Evolutionary conservation across 2,329 filamentous ascomycete genomes (phyloP).

Genomic region (Fusarium sp.): DNA sequence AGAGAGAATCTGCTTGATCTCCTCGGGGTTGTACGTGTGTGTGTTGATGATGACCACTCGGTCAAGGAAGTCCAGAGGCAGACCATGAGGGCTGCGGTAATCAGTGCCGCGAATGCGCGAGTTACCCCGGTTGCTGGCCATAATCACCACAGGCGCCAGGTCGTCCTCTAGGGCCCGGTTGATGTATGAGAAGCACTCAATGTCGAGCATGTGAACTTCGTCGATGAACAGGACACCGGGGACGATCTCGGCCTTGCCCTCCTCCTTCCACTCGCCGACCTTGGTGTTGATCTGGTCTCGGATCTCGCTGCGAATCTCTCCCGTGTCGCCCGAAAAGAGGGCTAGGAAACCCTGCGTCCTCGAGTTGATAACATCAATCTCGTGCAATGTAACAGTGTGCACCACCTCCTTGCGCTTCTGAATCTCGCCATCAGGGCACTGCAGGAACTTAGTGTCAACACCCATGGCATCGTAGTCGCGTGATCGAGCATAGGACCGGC

Average conservation of each 20-base stretch:
- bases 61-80: constrained; percentile 96
- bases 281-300: constrained; percentile 99
- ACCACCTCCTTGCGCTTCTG: constrained; percentile 98
- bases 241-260: constrained; percentile 98
- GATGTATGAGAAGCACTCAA: constrained; percentile 98
- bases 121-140: constrained; percentile 96
- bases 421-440: constrained; percentile 96
- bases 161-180: constrained; percentile 97
- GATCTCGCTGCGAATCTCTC: constrained; percentile 97
- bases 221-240: constrained; percentile 98
- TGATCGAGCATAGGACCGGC: constrained; percentile 92
- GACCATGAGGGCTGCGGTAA: constrained; percentile 91
- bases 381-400: constrained; percentile 95
- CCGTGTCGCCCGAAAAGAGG: constrained; percentile 97
- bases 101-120: constrained; percentile 93
- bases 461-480: constrained; percentile 99
- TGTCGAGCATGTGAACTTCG: constrained; percentile 99
- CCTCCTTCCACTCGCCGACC: constrained; percentile 98
- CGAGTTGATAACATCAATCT: constrained; percentile 99
- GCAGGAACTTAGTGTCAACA: constrained; percentile 96
- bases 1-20: constrained; percentile 91
- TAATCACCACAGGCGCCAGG: constrained; percentile 96
- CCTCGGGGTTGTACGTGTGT: constrained; percentile 82
- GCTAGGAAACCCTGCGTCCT: constrained; percentile 98
- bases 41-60: constrained; percentile 97